These are phyloP conservation scores for Suillus plorans DNA, from an alignment of 768 basidiomycete species.

Conservation along the genomic window DNA sequence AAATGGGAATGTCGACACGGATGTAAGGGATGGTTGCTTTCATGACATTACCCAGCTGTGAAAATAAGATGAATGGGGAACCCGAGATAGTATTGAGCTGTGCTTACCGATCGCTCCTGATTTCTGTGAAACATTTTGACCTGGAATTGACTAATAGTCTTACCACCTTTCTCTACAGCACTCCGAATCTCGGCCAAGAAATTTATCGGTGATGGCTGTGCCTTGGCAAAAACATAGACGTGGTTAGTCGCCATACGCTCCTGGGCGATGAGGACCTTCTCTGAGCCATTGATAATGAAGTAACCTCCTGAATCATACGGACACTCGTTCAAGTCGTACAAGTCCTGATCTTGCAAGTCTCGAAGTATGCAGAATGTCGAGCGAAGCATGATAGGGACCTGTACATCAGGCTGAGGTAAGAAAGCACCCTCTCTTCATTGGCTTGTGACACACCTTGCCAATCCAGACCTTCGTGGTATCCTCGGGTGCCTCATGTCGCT, in stretches of 20 bases:
- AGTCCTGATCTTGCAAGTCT: slow-evolving; percentile 71
- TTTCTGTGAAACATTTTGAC: slow-evolving; percentile 95
- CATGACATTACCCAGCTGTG: slow-evolving; percentile 85
- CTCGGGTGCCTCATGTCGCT: slow-evolving; percentile 60
- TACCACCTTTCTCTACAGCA: slow-evolving; percentile 96
- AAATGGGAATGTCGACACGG: slow-evolving; percentile 96
- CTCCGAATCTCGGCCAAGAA: slow-evolving; percentile 97
- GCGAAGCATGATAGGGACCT: slow-evolving; percentile 98
- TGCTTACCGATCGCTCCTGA: slow-evolving; percentile 82
- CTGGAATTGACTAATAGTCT: slow-evolving; percentile 96
- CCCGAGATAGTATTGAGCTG: background rate
- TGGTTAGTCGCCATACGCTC: slow-evolving; percentile 99
- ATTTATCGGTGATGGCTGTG: slow-evolving; percentile 92
- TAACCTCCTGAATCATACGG: slow-evolving; percentile 99
- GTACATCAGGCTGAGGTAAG: slow-evolving; percentile 13
- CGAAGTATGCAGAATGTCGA: slow-evolving; percentile 93
- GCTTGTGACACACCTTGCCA: slow-evolving; percentile 66
- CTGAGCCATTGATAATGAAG: slow-evolving; percentile 99
- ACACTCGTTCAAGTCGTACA: slow-evolving; percentile 94
- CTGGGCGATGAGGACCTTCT: slow-evolving; percentile 99
- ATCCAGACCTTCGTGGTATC: slow-evolving; percentile 89
- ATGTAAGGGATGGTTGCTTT: slow-evolving; percentile 98
- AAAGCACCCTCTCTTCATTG: slow-evolving; percentile 7
- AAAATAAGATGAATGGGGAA: slow-evolving; percentile 15
- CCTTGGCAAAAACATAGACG: slow-evolving; percentile 98